Percentiles rank a stretch among this genome's conserved stretches.
Conservation (phyloP, 192 early-diverging fungal genomes). For the Rhizophagus clarus region DNA sequence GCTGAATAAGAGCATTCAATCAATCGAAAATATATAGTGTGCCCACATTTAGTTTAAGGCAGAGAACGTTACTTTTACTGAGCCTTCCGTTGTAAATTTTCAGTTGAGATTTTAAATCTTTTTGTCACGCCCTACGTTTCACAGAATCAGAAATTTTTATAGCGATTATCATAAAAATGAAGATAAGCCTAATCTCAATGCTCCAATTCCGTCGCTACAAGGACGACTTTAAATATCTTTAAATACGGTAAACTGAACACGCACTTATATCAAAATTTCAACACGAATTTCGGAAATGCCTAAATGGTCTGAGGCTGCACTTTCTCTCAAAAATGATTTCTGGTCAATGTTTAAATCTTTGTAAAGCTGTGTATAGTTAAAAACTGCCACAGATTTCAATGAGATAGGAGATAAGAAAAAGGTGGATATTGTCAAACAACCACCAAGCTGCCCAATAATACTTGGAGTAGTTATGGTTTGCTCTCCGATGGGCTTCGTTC, state of each 20-base stretch:
- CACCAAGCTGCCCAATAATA: neutral
- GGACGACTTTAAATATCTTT: constrained; percentile 2
- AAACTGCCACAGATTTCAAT: too few relatives aligned
- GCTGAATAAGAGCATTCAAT: too few relatives aligned
- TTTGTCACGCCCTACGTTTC: too few relatives aligned
- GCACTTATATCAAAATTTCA: constrained; percentile 16
- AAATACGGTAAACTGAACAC: too few relatives aligned
- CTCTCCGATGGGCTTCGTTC: neutral
- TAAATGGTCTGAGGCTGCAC: constrained; percentile 2
- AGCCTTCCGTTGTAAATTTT: too few relatives aligned
- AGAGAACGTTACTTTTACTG: too few relatives aligned
- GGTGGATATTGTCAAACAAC: constrained; percentile 20
- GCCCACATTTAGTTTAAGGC: too few relatives aligned
- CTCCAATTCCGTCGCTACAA: neutral
- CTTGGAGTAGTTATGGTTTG: constrained; percentile 20
- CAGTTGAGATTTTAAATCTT: too few relatives aligned
- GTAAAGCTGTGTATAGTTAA: too few relatives aligned
- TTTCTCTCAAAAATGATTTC: constrained; percentile 2
- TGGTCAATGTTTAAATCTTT: neutral
- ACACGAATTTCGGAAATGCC: neutral
- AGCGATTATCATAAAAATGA: too few relatives aligned
- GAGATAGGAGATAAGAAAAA: constrained; percentile 22
- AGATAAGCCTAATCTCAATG: constrained; percentile 11
- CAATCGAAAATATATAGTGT: too few relatives aligned
- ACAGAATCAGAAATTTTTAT: too few relatives aligned